Evolutionary conservation across 169 alveolate genomes (phyloP).

Genomic region (Plasmodium fragile): DNA sequence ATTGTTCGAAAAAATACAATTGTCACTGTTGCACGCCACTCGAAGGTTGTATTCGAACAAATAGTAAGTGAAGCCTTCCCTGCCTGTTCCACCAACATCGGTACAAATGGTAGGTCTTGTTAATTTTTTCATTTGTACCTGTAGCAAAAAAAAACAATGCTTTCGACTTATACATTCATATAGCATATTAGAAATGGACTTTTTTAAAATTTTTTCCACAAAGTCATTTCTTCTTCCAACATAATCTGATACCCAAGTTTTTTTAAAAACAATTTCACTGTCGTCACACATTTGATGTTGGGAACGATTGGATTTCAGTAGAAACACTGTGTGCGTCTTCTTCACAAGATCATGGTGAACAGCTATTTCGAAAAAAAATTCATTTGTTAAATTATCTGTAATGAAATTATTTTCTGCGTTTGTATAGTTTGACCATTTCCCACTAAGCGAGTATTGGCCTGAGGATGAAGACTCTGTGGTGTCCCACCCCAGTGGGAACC

Average conservation of each 20-base stretch:
- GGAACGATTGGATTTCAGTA: conserved; percentile 25
- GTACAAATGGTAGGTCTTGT: conserved; percentile 31
- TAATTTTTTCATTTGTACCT: conserved; percentile 51
- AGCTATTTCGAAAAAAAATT: conserved; percentile 66
- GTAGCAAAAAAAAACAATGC: conserved; percentile 36
- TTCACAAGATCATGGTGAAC: conserved; percentile 39
- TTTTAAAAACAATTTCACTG: not conserved
- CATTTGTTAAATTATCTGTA: conserved; percentile 24
- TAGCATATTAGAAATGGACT: conserved; percentile 32
- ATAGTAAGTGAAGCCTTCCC: conserved; percentile 25
- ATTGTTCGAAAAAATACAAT: conserved; percentile 54
- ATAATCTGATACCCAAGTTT: conserved; percentile 59
- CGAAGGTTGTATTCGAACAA: conserved; percentile 39
- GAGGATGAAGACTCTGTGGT: not conserved
- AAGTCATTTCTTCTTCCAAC: conserved; percentile 61
- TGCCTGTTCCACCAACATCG: not conserved
- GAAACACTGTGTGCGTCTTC: conserved; percentile 41
- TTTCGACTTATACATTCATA: conserved; percentile 69
- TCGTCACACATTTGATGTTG: conserved; percentile 5
- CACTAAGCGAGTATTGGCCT: conserved; percentile 14
- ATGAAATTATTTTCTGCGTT: conserved; percentile 10
- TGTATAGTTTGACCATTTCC: conserved; percentile 16
- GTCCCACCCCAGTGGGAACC: not conserved
- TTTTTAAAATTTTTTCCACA: conserved; percentile 58
- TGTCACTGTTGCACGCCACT: conserved; percentile 60